These are phyloP conservation scores for Diaporthe amygdali DNA, from an alignment of 2,329 filamentous ascomycete species.

Conservation along the genomic window DNA sequence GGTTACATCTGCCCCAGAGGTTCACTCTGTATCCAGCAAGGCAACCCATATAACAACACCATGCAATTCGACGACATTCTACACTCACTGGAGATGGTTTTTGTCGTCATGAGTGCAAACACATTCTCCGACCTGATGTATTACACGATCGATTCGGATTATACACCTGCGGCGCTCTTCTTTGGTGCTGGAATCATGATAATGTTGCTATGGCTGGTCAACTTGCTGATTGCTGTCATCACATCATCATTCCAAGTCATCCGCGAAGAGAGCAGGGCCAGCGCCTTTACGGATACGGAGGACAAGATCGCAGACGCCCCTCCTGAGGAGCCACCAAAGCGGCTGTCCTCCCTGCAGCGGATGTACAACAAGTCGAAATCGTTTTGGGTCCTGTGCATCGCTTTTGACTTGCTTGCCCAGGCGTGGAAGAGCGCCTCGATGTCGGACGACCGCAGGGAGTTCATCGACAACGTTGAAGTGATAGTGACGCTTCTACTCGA, in stretches of 20 bases:
- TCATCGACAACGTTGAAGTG: slow-evolving; percentile 77
- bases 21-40: slow-evolving; percentile 80
- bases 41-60: slow-evolving; percentile 82
- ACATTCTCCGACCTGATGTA: slow-evolving; percentile 97
- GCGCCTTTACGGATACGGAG: slow-evolving; percentile 85
- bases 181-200: slow-evolving; percentile 80
- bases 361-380: slow-evolving; percentile 76
- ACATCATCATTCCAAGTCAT: slow-evolving; percentile 99
- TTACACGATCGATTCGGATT: slow-evolving; percentile 89
- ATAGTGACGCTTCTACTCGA: slow-evolving; percentile 80
- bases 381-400: slow-evolving; percentile 83
- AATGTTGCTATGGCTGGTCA: slow-evolving; percentile 95
- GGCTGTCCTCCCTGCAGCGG: slow-evolving; percentile 63
- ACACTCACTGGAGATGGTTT: slow-evolving; percentile 91
- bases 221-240: slow-evolving; percentile 93
- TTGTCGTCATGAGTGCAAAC: slow-evolving; percentile 98
- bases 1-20: slow-evolving; percentile 87
- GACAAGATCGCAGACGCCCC: slow-evolving; percentile 44
- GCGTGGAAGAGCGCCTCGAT: slow-evolving; percentile 79
- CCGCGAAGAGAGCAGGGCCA: slow-evolving; percentile 91
- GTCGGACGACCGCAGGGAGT: slow-evolving; percentile 60
- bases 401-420: slow-evolving; percentile 80
- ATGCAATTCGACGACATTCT: slow-evolving; percentile 95
- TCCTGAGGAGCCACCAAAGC: slow-evolving; percentile 47
- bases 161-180: slow-evolving; percentile 82